phyloP scores from a whole-genome alignment of 2,329 filamentous ascomycete genomes.

The Aspergillus texensis region DNA sequence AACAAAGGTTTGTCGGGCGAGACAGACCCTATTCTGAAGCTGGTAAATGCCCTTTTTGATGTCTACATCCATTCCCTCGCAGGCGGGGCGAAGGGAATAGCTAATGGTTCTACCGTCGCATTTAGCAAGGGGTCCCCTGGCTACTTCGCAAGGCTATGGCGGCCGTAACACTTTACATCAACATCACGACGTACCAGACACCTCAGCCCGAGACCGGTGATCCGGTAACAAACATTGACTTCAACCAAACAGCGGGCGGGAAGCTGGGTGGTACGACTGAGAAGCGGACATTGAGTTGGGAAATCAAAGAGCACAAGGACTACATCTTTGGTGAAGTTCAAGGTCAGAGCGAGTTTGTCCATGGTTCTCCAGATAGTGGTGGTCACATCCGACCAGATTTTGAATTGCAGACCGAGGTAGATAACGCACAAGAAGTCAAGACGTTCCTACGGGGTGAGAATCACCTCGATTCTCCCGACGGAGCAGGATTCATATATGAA shows the following conservation, averaged over 20 bases:
- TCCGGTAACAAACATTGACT: neutral
- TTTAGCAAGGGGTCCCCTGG: neutral
- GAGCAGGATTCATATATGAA: neutral
- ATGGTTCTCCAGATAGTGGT: neutral
- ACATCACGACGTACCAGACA: neutral
- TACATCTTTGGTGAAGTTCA: neutral
- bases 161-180: neutral
- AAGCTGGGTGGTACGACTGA: neutral
- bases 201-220: neutral
- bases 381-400: neutral
- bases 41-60: neutral
- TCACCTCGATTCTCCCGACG: neutral
- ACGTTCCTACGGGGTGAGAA: neutral
- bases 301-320: neutral
- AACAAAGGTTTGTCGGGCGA: neutral
- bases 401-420: neutral
- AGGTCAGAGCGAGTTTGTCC: neutral
- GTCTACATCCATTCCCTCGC: neutral
- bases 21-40: neutral
- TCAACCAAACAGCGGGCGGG: neutral
- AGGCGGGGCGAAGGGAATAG: accelerated
- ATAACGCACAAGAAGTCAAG: neutral
- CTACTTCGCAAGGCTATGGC: neutral
- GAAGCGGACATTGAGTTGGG: neutral
- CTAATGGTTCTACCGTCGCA: neutral